phyloP scores from a whole-genome alignment of 768 basidiomycete genomes.

The Epithele typhae region DNA sequence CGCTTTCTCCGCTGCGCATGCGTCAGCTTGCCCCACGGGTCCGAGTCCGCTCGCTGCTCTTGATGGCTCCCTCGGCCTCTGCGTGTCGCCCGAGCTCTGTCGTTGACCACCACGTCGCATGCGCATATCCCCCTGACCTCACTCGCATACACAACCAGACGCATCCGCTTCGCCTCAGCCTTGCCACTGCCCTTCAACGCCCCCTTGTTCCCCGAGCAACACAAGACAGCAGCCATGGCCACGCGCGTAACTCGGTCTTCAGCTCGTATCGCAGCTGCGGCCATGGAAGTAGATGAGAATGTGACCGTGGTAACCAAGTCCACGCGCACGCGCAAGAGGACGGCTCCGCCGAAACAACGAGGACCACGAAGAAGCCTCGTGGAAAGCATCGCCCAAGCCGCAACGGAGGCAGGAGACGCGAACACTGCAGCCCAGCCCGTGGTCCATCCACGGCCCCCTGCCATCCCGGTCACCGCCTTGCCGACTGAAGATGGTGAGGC shows the following conservation, averaged over 20 bases:
- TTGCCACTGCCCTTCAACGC: too few relatives aligned
- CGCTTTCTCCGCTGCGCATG: background rate
- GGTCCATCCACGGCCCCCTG: background rate
- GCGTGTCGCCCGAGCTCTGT: too few relatives aligned
- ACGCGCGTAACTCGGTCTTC: constrained; percentile 25
- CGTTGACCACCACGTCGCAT: too few relatives aligned
- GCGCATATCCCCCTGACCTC: too few relatives aligned
- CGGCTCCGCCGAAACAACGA: background rate
- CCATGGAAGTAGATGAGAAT: background rate
- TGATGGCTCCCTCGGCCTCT: background rate
- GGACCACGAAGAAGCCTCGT: constrained; percentile 6
- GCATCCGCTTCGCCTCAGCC: too few relatives aligned
- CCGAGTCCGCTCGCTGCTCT: background rate
- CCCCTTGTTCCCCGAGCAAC: background rate
- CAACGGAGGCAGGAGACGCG: background rate
- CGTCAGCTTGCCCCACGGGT: too few relatives aligned
- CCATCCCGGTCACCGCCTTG: background rate
- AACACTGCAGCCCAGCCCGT: background rate
- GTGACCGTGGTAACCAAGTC: background rate
- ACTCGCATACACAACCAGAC: too few relatives aligned
- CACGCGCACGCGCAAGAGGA: constrained; percentile 9
- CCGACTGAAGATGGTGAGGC: constrained; percentile 5
- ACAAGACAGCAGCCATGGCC: background rate
- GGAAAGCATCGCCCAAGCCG: constrained; percentile 1
- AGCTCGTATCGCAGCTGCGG: background rate